Percentiles rank a stretch among this genome's conserved stretches.
Conservation (phyloP, 2,329 filamentous ascomycete genomes). For the Tolypocladium paradoxum region DNA sequence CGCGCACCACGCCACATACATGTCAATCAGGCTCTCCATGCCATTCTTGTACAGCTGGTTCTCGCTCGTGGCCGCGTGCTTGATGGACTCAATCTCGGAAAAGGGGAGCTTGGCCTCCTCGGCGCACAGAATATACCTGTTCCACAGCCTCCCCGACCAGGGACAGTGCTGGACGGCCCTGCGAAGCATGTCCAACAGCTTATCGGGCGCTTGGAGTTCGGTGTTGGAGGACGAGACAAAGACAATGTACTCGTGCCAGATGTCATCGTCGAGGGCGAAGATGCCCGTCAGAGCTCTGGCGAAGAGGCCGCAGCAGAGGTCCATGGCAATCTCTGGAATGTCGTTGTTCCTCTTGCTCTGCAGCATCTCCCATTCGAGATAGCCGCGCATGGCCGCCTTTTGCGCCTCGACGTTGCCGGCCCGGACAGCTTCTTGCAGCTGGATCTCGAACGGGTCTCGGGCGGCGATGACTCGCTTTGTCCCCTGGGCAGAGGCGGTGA, state of each 20-base stretch:
- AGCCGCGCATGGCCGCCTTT: slow-evolving; percentile 46
- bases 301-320: slow-evolving; percentile 57
- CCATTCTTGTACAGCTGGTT: slow-evolving; percentile 76
- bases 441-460: slow-evolving; percentile 59
- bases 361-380: slow-evolving; percentile 75
- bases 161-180: slow-evolving; percentile 84
- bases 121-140: slow-evolving; percentile 73
- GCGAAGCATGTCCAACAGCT: slow-evolving; percentile 60
- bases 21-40: slow-evolving; percentile 78
- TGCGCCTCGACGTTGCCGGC: slow-evolving; percentile 45
- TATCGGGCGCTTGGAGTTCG: slow-evolving; percentile 25
- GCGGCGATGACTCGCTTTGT: slow-evolving; percentile 51
- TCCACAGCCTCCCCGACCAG: slow-evolving; percentile 87
- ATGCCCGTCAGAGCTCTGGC: slow-evolving; percentile 61
- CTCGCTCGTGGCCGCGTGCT: slow-evolving; percentile 82
- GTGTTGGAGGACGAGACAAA: slow-evolving; percentile 48
- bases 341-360: slow-evolving; percentile 43
- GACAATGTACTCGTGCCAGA: slow-evolving; percentile 78
- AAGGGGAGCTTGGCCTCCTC: slow-evolving; percentile 71
- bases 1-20: slow-evolving; percentile 90
- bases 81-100: slow-evolving; percentile 75
- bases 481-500: slow-evolving; percentile 50
- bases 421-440: slow-evolving; percentile 47
- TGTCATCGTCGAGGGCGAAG: slow-evolving; percentile 60
- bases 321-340: slow-evolving; percentile 30